Evolutionary conservation across 1,284 basidiomycete genomes (phyloP).

Genomic region (Ganoderma lucidum): DNA sequence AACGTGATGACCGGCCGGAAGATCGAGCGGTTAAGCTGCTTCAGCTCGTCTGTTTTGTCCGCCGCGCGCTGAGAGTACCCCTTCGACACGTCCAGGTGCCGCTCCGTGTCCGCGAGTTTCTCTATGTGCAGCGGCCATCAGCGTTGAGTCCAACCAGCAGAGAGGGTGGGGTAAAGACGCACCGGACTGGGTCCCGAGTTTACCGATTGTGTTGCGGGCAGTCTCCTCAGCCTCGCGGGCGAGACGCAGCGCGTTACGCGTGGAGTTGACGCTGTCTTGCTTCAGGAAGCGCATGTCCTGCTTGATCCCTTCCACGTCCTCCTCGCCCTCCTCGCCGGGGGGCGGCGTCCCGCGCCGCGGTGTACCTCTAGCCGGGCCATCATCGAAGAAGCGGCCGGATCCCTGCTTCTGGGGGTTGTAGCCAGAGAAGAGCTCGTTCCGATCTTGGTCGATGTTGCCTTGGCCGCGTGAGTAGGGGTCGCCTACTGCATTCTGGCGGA

Average conservation of each 20-base stretch:
- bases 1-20: slow-evolving; percentile 92
- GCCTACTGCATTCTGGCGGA: slow-evolving; percentile 59
- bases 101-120: slow-evolving; percentile 94
- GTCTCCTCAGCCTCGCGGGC: slow-evolving; percentile 97
- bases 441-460: slow-evolving; percentile 66
- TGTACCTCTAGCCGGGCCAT: slow-evolving; percentile 51
- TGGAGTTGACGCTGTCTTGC: slow-evolving; percentile 92
- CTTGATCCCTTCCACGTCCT: slow-evolving; percentile 97
- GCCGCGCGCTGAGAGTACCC: slow-evolving; percentile 89
- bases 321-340: slow-evolving; percentile 88
- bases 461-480: slow-evolving; percentile 69
- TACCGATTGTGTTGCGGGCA: slow-evolving; percentile 85
- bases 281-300: slow-evolving; percentile 91
- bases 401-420: slow-evolving; percentile 63
- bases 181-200: slow-evolving; percentile 97
- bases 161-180: slow-evolving; percentile 34
- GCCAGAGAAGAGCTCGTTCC: slow-evolving; percentile 80
- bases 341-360: slow-evolving; percentile 48
- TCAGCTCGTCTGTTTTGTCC: slow-evolving; percentile 95
- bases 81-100: slow-evolving; percentile 94
- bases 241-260: slow-evolving; percentile 92
- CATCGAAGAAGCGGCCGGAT: slow-evolving; percentile 69
- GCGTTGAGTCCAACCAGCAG: neutral
- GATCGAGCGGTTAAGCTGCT: slow-evolving; percentile 93
- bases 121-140: slow-evolving; percentile 51